phyloP scores from a whole-genome alignment of 2,329 filamentous ascomycete species.

The Myriangium duriaei region DNA sequence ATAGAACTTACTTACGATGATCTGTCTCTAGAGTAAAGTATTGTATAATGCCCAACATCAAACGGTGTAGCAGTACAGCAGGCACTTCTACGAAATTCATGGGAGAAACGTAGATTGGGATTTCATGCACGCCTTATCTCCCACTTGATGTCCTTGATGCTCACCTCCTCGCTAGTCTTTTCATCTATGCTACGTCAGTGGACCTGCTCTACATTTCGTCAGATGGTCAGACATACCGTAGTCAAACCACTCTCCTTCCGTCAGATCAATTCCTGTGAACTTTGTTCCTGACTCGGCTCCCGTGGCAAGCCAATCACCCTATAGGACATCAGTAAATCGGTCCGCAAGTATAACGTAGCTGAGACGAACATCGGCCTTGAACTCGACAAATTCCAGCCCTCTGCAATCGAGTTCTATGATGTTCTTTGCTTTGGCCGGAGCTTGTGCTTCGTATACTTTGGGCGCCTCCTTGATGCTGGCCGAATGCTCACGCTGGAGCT shows the following conservation, averaged over 20 bases:
- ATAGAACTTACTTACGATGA: too few species aligned
- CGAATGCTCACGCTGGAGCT: conserved; percentile 71
- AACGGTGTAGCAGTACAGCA: too few species aligned
- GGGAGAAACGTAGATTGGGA: background rate
- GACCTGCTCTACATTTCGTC: background rate
- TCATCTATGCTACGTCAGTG: conserved; percentile 9
- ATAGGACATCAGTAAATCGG: conserved; percentile 7
- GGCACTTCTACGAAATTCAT: too few species aligned
- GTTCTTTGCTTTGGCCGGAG: conserved; percentile 62
- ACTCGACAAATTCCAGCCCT: conserved; percentile 82
- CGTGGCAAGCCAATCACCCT: conserved; percentile 85
- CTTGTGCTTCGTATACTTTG: conserved; percentile 54
- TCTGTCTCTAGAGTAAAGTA: too few species aligned
- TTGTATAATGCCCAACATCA: too few species aligned
- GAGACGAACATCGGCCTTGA: conserved; percentile 65
- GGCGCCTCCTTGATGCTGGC: conserved; percentile 71
- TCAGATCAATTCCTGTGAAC: conserved; percentile 69
- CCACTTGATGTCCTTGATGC: conserved; percentile 61
- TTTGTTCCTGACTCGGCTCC: conserved; percentile 69
- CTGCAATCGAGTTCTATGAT: conserved; percentile 89
- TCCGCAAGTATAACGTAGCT: background rate
- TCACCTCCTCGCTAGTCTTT: conserved; percentile 13
- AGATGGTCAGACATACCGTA: conserved; percentile 36
- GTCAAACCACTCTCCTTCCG: conserved; percentile 92
- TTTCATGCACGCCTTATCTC: conserved; percentile 59